Conservation (phyloP, 495 filamentous ascomycete species). For the Xylaria intraflava region DNA sequence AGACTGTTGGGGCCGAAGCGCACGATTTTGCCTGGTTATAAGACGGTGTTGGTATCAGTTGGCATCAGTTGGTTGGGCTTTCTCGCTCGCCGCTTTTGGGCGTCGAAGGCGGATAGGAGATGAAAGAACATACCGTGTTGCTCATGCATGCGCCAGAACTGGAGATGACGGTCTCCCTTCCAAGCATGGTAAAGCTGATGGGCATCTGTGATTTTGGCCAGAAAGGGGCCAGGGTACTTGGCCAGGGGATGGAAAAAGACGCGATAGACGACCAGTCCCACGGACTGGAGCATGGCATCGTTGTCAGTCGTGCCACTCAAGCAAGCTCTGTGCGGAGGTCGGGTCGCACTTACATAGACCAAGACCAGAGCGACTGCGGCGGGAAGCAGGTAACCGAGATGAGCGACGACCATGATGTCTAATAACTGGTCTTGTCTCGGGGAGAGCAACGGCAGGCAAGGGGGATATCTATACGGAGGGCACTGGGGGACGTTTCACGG, state of each 20-base stretch:
- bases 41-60: not conserved
- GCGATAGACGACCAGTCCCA: constrained; percentile 40
- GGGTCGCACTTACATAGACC: constrained; percentile 21
- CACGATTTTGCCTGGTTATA: constrained; percentile 40
- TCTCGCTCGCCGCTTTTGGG: not conserved
- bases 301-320: constrained; percentile 9
- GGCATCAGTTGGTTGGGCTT: no score
- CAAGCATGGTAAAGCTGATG: constrained; percentile 53
- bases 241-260: constrained; percentile 58
- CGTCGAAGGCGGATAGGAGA: not conserved
- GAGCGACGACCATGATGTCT: not conserved
- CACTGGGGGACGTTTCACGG: no score
- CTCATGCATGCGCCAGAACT: constrained; percentile 51
- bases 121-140: constrained; percentile 42
- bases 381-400: constrained; percentile 1
- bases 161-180: constrained; percentile 53
- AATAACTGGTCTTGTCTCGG: not conserved
- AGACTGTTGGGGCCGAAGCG: constrained; percentile 57
- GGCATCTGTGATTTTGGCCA: constrained; percentile 51
- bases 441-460: not conserved
- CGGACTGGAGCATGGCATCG: constrained; percentile 6
- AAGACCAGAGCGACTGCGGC: constrained; percentile 10
- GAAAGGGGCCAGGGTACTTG: constrained; percentile 59
- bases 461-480: no score
- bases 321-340: not conserved